Base-by-base conservation (phyloP, 352 stramenopile species). In the Phytophthora parvispora region DNA sequence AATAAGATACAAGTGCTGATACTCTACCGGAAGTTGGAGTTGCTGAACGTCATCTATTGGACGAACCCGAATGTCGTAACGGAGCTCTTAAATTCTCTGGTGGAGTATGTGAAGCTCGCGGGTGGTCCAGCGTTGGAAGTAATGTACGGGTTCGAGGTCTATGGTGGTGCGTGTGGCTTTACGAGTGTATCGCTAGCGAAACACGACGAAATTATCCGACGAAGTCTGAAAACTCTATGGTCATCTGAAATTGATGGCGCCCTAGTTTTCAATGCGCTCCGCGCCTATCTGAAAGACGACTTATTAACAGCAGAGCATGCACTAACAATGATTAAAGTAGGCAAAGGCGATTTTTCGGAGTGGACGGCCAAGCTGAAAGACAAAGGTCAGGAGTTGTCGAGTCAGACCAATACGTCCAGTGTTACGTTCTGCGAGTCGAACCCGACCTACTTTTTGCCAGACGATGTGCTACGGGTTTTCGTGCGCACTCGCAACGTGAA, bases 341-440 rank as follows among this genome's bases (percentile, higher is more conserved):
- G 58, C 15, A 68, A 69, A 24, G 72, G 68, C 5, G 50, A 64
- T n/a, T 47, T 78, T 18, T 67, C 72, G 18, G 28, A 68, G 4
- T 88, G 80, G 80, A 75, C 68, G 6, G 40, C 43, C 29, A 85
- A 76, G 36, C 59, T 88, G 9, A 66, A 71, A 28, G 29, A 53
- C 18, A 68, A 75, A 24, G 68, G 60, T 16, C 43, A 62, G 25
- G 28, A 73, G 20, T 22, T 77, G 22, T 49, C 64, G 12, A 62
- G 66, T 15, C 59, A 81, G 16, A 27, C 50, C 0, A 69, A 50
- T 18, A 74, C 71, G 28, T 71, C 77, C 42, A 54, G 62, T 10
- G 68, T 89, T 36, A 69, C 64, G 31, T 91, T 91, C 55, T 88
- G 80, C 27, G 66, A 87, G 18, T 86, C 72, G 6, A 91, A 83